Base-by-base conservation (phyloP, 768 basidiomycete genomes). In the Pleurotus platypus region DNA sequence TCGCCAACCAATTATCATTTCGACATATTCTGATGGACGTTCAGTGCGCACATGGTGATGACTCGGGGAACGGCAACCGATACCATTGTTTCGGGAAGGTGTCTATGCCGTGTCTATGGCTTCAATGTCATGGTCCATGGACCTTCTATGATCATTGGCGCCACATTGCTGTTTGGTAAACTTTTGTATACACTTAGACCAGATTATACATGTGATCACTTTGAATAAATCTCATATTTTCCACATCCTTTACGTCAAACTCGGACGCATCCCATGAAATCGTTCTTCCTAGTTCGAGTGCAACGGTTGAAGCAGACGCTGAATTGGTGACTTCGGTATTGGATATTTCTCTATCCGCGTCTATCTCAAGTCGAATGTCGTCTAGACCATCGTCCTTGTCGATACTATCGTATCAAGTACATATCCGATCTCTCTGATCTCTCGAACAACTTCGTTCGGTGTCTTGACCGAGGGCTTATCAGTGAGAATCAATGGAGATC, bases 1-100 rank as follows among this genome's bases (percentile, higher is more conserved):
- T 54, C 45, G 46, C 35, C 30, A 42, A 24, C 35, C 20, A 15
- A 46, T 24, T 13, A 40, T 27, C 46, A 26, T 47, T 35, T 20
- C 24, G 45, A 27, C 37, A 45, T 15, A 16, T 47, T 56, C 46
- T 46, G 55, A 56, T 47, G 39, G 30, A 13, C 11, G 45, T 18
- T 47, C 40, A n/a, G 27, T 16, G 16, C 16, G 5, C 12, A 47
- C 16, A 26, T 47, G 63, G 60, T 60, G 55, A 56, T 75, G 74
- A 69, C 74, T 75, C 72, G 74, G 74, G 72, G 71, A 75, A 67
- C 42, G 30, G 38, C 15, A 5, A 37, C 27, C n/a, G 12, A 30
- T 45, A 45, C 11, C 37, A 18, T 2, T 15, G 12, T 16, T 39
- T 42, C 7, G 53, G 30, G 3, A 24, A 37, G 37, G 9, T 42